Evolutionary conservation across 1,284 basidiomycete species (phyloP), one percentile per base, ranked within the genome.

Genomic region (Amylostereum areolatum): DNA sequence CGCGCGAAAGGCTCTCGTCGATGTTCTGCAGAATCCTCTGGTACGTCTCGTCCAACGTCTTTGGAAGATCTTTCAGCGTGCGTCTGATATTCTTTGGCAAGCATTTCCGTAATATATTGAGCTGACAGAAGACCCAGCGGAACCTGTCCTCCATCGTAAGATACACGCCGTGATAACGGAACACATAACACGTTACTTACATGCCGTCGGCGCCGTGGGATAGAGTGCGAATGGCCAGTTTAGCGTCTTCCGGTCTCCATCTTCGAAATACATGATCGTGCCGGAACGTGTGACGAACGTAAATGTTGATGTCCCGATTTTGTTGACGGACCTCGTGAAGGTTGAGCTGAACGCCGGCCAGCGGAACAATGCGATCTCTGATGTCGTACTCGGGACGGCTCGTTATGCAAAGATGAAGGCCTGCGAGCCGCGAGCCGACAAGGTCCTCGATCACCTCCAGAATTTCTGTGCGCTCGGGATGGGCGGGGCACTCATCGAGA

Each of bases 21-120:
- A 48, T 48, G 25, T 32, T 31, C 4, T 28, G 1, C 4, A 48
- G 40, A 5, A 48, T 43, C 4, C 47, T 18, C 5, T 41, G 10
- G 30, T 48, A 48, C 2, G 47, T 48, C 30, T 48, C 47, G n/a
- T 41, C 37, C 28, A 48, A 12, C 3, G 47, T 48, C 28, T 42
- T 32, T 8, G 47, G 47, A 12, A 48, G 40, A 48, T 5, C 9
- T 6, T 5, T 18, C 12, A 48, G 24, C n/a, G 30, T 11, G 18
- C 18, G 1, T 33, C 9, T 9, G 0, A 48, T 24, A 11, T 18
- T 3, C 2, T 34, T 30, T 41, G 30, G 40, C 18, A 33, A n/a
- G 28, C 37, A 48, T 30, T 3, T 27, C 6, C 28, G 30, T 12
- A 48, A 25, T 5, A n/a, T 42, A 1, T 42, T 29, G 24, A 48